Base-by-base conservation (phyloP, 768 basidiomycete species). In the Suillus ampliporus region DNA sequence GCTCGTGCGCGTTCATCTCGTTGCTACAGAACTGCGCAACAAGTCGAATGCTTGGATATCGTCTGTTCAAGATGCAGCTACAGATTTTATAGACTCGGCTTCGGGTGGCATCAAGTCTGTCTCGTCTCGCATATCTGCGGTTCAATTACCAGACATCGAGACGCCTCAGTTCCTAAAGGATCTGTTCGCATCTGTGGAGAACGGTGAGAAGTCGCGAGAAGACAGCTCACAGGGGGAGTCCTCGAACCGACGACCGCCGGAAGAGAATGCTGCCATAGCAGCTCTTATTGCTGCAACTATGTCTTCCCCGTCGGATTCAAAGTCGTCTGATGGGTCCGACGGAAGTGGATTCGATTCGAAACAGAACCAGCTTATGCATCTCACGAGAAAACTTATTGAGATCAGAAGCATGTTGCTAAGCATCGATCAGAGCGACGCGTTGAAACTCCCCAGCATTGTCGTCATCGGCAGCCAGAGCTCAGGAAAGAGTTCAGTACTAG, bases 391-490 rank as follows among this genome's bases (percentile, higher is more conserved):
- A 72, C 86, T 99, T 62, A 99, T 99, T 72, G 96, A 96, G 77
- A 97, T 99, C 70, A 82, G 97, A 61, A 90, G 84, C 64, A 96
- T 99, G 84, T 81, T 99, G n/a, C 81, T 99, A 26, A 91, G 92
- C 70, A 96, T 99, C 60, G 97, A 98, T 77, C 95, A 99, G 76
- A 95, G 90, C 66, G 97, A 98, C 67, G 86, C 90, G 8, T 83
- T 99, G 68, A 98, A 95, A 70, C 80, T 99, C 21, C 97, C 97
- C 2, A 97, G 95, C 69, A 99, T 99, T 64, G 97, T 99, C 47
- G 97, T 99, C 52, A 92, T 99, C 65, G 97, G 97, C 13, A 97
- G 94, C 74, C 97, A 99, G 79, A 97, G 95, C 75, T 96, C 94
- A 2, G 97, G 97, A 13, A 99, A 99, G 82, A 98, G 95, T 69